phyloP scores from a whole-genome alignment of 805 yeast species.

The Peterozyma toletana region DNA sequence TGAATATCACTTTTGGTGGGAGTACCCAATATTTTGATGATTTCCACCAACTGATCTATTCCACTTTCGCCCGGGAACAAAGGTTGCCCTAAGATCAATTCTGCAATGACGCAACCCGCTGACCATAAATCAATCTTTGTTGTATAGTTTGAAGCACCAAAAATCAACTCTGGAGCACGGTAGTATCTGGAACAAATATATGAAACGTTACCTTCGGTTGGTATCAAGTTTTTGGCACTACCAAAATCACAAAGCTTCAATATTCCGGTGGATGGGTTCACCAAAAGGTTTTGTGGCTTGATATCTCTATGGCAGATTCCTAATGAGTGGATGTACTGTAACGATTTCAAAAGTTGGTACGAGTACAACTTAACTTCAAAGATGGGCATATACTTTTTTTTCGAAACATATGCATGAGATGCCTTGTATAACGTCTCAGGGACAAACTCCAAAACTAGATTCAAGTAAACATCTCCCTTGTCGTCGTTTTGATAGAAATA shows the following conservation, averaged over 20 bases:
- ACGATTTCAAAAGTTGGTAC: conserved; percentile 67
- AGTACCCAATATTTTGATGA: conserved; percentile 91
- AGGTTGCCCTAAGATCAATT: conserved; percentile 90
- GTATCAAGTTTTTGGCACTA: conserved; percentile 83
- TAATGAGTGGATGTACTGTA: conserved; percentile 69
- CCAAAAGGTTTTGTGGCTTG: conserved; percentile 82
- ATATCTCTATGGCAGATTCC: conserved; percentile 90
- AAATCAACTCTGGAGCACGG: conserved; percentile 95
- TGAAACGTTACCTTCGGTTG: conserved; percentile 89
- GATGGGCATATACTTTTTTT: conserved; percentile 75
- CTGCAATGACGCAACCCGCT: conserved; percentile 98
- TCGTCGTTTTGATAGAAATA: conserved; percentile 75
- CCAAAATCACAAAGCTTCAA: conserved; percentile 96
- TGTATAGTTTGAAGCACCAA: conserved; percentile 94
- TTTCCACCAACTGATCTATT: conserved; percentile 94
- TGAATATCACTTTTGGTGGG: conserved; percentile 88
- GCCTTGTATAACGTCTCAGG: conserved; percentile 97
- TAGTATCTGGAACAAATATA: conserved; percentile 96
- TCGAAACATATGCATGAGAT: conserved; percentile 73
- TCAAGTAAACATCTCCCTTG: conserved; percentile 77
- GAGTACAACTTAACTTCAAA: conserved; percentile 84
- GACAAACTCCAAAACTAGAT: conserved; percentile 82
- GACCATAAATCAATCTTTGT: conserved; percentile 98
- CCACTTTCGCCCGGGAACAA: conserved; percentile 97
- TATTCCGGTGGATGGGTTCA: conserved; percentile 79